phyloP scores from a whole-genome alignment of 495 filamentous ascomycete species.

The Lophium mytilinum region DNA sequence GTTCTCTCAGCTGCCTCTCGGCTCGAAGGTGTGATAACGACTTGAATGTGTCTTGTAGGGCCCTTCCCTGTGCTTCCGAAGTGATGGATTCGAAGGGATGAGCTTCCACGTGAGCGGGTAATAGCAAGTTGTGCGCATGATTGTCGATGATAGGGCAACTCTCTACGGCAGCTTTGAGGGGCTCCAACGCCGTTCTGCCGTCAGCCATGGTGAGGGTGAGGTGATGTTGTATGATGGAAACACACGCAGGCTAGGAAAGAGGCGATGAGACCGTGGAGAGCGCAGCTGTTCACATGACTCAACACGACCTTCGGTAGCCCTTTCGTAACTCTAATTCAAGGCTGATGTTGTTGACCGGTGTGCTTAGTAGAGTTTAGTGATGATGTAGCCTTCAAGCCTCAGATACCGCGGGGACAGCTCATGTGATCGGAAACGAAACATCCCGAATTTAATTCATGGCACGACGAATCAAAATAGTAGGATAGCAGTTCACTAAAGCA shows the following conservation, averaged over 20 bases:
- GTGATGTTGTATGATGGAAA: constrained; percentile 1
- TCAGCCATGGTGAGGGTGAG: background rate
- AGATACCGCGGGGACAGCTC: too few species aligned
- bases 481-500: too few species aligned
- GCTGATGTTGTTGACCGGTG: too few species aligned
- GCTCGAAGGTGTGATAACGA: constrained; percentile 65
- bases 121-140: constrained; percentile 74
- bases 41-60: constrained; percentile 50
- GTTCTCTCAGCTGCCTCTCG: constrained; percentile 55
- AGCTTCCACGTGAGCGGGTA: constrained; percentile 36
- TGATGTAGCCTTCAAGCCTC: too few species aligned
- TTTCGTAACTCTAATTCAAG: too few species aligned
- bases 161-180: constrained; percentile 13
- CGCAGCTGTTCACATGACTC: too few species aligned
- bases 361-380: too few species aligned
- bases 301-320: too few species aligned
- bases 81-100: constrained; percentile 50
- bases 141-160: constrained; percentile 75
- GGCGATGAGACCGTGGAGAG: background rate
- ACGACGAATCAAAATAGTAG: too few species aligned
- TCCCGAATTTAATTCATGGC: too few species aligned
- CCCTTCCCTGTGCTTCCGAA: constrained; percentile 64
- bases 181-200: constrained; percentile 9
- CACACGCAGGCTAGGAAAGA: background rate
- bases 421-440: too few species aligned